Evolutionary conservation across 225 moss, liverwort and hornwort genomes (phyloP).

Genomic region (Climacium dendroides): DNA sequence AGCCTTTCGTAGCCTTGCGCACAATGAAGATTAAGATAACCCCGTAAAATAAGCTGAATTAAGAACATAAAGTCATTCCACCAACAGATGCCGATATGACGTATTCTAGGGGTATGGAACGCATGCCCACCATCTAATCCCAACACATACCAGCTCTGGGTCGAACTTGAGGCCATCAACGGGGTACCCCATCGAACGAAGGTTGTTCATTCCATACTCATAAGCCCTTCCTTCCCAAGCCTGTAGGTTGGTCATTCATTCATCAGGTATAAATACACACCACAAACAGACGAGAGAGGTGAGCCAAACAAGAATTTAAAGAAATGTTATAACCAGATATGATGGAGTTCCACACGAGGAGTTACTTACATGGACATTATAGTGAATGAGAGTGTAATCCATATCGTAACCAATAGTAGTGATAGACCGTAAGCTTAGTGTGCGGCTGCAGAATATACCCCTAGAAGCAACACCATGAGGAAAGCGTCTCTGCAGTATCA

Average conservation of each 20-base stretch:
- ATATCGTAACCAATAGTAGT: constrained; percentile 91
- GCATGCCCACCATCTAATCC: background rate
- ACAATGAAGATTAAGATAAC: background rate
- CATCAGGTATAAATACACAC: background rate
- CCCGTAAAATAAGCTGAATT: background rate
- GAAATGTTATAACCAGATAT: background rate
- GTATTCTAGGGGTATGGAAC: background rate
- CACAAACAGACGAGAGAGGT: background rate
- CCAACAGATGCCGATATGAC: background rate
- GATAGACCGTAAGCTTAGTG: constrained; percentile 73
- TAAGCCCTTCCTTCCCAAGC: constrained; percentile 95
- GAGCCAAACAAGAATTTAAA: background rate
- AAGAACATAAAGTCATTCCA: background rate
- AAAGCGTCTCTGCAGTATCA: constrained; percentile 56
- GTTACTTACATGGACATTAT: constrained; percentile 57
- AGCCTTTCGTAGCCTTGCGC: background rate
- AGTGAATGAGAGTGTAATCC: constrained; percentile 90
- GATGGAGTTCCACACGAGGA: background rate
- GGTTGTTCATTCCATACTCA: constrained; percentile 80
- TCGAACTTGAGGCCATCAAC: constrained; percentile 79
- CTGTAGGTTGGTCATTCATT: constrained; percentile 11
- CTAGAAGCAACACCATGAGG: constrained; percentile 75
- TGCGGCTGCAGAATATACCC: constrained; percentile 86
- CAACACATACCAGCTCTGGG: constrained; percentile 51
- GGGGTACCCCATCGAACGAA: constrained; percentile 73